Conservation (phyloP, 352 stramenopile species). For the Albugo candida region DNA sequence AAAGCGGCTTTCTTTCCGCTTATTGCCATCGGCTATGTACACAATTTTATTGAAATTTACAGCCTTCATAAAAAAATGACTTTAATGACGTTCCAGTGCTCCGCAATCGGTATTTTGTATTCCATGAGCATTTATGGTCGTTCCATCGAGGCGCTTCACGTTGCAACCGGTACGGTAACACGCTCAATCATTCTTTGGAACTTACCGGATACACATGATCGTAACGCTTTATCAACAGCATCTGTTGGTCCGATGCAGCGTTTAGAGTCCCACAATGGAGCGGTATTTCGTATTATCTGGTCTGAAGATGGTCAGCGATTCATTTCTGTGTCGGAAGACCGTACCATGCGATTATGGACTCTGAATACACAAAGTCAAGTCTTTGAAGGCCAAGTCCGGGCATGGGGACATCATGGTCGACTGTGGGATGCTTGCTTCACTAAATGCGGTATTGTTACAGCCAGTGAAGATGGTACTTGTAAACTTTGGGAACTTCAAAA, state of each 20-base stretch:
- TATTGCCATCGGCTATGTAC: conserved; percentile 48
- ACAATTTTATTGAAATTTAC: conserved; percentile 78
- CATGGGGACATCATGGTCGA: conserved; percentile 64
- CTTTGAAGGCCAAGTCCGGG: conserved; percentile 12
- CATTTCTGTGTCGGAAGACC: conserved; percentile 72
- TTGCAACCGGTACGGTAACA: conserved; percentile 71
- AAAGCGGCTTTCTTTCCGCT: conserved; percentile 9
- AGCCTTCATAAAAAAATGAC: conserved; percentile 18
- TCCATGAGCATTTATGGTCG: conserved; percentile 61
- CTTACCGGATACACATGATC: conserved; percentile 8
- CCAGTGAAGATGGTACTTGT: conserved; percentile 59
- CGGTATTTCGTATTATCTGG: conserved; percentile 73
- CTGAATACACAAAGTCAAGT: not conserved
- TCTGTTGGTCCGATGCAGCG: conserved; percentile 24
- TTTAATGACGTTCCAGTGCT: conserved; percentile 38
- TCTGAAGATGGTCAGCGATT: conserved; percentile 38
- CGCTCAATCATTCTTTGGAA: conserved; percentile 75
- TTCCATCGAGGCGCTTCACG: conserved; percentile 25
- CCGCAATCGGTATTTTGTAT: conserved; percentile 70
- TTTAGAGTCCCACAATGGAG: conserved; percentile 61
- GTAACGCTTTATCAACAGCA: not conserved
- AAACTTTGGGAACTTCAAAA: conserved; percentile 38
- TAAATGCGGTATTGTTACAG: conserved; percentile 20
- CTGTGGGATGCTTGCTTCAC: conserved; percentile 76
- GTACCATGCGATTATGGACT: conserved; percentile 68